Evolutionary conservation across 805 yeast species (phyloP).

Genomic region (Monosporozyma yasuniensis): DNA sequence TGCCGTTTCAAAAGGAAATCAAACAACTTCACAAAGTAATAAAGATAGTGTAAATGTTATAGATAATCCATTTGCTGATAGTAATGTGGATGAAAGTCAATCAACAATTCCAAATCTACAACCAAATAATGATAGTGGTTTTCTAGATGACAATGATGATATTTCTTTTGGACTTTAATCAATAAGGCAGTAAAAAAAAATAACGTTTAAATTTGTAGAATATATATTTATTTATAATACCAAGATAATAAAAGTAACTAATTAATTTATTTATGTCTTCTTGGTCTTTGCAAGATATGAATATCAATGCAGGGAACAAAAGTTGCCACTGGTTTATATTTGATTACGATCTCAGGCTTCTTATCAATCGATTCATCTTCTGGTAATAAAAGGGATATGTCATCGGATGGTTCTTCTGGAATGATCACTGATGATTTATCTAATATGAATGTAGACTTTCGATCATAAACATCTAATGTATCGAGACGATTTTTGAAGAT

Average conservation of each 20-base stretch:
- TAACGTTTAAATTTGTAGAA: neutral
- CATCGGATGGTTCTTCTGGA: neutral
- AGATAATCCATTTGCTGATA: conserved; percentile 13
- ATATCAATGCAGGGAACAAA: conserved; percentile 24
- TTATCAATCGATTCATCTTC: neutral
- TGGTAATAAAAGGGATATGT: neutral
- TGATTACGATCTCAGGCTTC: conserved; percentile 19
- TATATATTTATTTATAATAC: neutral
- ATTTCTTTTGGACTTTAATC: conserved; percentile 4
- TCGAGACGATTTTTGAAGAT: conserved; percentile 8
- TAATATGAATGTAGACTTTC: conserved; percentile 6
- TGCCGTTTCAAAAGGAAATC: neutral
- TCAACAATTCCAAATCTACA: neutral
- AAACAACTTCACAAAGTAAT: neutral
- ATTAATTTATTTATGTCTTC: conserved; percentile 11
- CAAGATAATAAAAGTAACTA: neutral
- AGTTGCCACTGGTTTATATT: conserved; percentile 17
- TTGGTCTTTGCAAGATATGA: conserved; percentile 27
- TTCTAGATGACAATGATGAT: conserved; percentile 2
- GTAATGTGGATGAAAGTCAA: neutral
- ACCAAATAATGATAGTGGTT: neutral
- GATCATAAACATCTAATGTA: conserved; percentile 5
- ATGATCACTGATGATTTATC: conserved; percentile 1
- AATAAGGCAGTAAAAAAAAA: neutral
- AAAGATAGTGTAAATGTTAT: neutral